Percentiles rank a stretch among this genome's conserved stretches.
These are phyloP conservation scores for Chytriomyces sp. DNA, from an alignment of 192 early-diverging fungal species.

Conservation along the genomic window DNA sequence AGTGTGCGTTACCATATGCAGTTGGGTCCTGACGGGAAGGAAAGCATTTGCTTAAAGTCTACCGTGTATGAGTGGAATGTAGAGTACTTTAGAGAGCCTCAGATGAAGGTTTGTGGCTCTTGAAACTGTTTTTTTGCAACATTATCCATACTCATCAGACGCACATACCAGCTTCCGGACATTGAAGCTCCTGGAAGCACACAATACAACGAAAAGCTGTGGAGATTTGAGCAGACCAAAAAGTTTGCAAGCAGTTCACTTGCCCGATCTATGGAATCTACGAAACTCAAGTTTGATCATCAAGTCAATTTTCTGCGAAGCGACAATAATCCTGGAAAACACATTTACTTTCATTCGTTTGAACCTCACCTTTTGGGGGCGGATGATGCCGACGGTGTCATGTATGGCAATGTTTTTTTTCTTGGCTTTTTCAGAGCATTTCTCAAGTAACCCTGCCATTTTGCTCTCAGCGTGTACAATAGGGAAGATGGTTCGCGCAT, in stretches of 20 bases:
- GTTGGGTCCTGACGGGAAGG: constrained; percentile 12
- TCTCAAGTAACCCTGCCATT: too few species aligned
- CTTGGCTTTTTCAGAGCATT: too few species aligned
- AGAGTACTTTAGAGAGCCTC: constrained; percentile 86
- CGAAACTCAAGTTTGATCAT: constrained; percentile 33
- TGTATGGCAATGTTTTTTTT: constrained; percentile 48
- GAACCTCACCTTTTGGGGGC: constrained; percentile 84
- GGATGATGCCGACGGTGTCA: constrained; percentile 71
- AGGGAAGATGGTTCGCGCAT: constrained; percentile 67
- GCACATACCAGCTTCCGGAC: too few species aligned
- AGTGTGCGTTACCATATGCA: not conserved
- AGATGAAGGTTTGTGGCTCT: constrained; percentile 64
- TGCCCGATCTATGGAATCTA: constrained; percentile 1
- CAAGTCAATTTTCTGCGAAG: constrained; percentile 32
- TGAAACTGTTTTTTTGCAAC: too few species aligned
- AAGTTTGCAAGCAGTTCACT: constrained; percentile 59
- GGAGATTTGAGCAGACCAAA: constrained; percentile 73
- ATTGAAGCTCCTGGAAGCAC: constrained; percentile 82
- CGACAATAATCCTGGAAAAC: constrained; percentile 47
- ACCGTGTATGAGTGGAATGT: constrained; percentile 83
- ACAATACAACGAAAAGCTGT: constrained; percentile 73
- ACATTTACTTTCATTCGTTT: constrained; percentile 76
- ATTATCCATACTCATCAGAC: too few species aligned
- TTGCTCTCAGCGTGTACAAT: constrained; percentile 74
- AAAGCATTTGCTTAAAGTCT: constrained; percentile 62